Conservation (phyloP, 1,139 yeast genomes). For the Fermentozyma sake region DNA sequence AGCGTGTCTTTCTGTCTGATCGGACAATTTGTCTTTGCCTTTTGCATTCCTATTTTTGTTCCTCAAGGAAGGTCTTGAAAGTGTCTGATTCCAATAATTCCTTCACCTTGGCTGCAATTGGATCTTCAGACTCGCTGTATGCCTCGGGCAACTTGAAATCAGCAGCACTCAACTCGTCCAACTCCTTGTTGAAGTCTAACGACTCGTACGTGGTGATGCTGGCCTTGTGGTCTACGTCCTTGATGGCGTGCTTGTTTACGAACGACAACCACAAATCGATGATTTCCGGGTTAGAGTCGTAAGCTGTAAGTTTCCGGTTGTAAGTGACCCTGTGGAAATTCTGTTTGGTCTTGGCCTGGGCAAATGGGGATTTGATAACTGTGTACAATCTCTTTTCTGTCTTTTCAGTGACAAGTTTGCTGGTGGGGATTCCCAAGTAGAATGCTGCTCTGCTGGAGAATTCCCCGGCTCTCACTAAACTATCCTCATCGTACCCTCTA, state of each 20-base stretch:
- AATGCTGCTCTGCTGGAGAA: conserved; percentile 88
- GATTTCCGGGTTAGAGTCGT: conserved; percentile 83
- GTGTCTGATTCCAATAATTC: conserved; percentile 57
- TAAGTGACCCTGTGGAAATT: conserved; percentile 88
- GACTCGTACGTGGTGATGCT: conserved; percentile 59
- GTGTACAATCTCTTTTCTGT: conserved; percentile 81
- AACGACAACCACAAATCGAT: conserved; percentile 81
- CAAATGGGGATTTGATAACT: conserved; percentile 89
- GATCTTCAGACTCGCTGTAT: conserved; percentile 43
- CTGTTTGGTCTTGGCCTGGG: conserved; percentile 90
- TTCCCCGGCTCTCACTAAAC: conserved; percentile 72
- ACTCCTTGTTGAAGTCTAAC: conserved; percentile 32
- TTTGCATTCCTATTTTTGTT: conserved; percentile 9
- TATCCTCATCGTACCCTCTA: conserved; percentile 67
- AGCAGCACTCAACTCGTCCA: conserved; percentile 24
- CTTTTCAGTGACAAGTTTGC: conserved; percentile 50
- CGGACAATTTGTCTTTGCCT: background rate
- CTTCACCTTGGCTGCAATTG: conserved; percentile 67
- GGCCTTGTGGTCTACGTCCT: conserved; percentile 83
- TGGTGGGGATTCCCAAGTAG: conserved; percentile 79
- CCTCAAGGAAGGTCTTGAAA: conserved; percentile 38
- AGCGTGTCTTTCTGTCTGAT: too few species aligned
- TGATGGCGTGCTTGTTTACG: conserved; percentile 69
- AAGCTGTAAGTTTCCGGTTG: conserved; percentile 66
- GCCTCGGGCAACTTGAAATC: conserved; percentile 33